Evolutionary conservation across 78 protist species (phyloP), one percentile per base, ranked within the genome.

Genomic region (Trichosphaerium sp.): DNA sequence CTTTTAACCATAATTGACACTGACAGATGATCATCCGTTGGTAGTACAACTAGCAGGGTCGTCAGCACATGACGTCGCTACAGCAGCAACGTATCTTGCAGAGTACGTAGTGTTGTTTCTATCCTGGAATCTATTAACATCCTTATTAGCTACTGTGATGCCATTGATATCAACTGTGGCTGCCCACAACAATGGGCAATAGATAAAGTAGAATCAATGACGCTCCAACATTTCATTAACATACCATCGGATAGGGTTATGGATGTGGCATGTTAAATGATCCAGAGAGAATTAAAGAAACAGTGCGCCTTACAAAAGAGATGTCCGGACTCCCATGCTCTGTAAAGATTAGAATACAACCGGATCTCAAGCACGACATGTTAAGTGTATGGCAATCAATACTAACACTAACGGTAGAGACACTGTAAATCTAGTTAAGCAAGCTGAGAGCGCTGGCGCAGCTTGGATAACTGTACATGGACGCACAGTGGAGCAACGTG

Each of bases 151-250:
- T 35, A 66, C 42, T 80, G 84, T 34, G 67, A 60, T 8, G 89
- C 71, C 31, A 54, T 88, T 2, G 88, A 84, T 66, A 51, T 84
- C 55, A 88, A 88, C 74, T 88, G 93, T 39, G 93, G 93, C 59
- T 88, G 93, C 41, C 93, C 93, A 7, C 93, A 88, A 71, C 47
- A 39, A 29, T 88, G 93, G 93, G 88, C 82, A 14, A 88, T 83
- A 71, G 39, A 26, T 1, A 80, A 78, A 42, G 90, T 85, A n/a
- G n/a, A 26, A 11, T 61, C n/a, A n/a, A n/a, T n/a, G n/a, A n/a
- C n/a, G n/a, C n/a, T n/a, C n/a, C n/a, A n/a, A n/a, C n/a, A n/a
- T n/a, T n/a, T n/a, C n/a, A n/a, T n/a, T n/a, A n/a, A n/a, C n/a
- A n/a, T n/a, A n/a, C n/a, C 15, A 21, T 15, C 51, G 51, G 26